These are phyloP conservation scores for Lablab purpureus DNA, from an alignment of 306 rosid genomes.

Conservation along the genomic window DNA sequence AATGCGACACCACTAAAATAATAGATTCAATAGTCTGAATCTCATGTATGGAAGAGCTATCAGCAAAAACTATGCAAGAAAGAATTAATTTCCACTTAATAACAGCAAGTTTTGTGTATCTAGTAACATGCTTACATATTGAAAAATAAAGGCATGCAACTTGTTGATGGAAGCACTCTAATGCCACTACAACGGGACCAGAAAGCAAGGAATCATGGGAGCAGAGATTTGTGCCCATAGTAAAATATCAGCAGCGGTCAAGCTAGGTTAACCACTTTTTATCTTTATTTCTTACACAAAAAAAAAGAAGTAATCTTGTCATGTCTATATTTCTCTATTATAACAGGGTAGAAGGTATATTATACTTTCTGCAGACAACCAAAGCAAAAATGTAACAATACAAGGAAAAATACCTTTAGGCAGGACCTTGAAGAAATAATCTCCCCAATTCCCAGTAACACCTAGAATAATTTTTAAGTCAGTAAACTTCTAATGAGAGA, in stretches of 20 bases:
- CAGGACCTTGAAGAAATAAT: conserved; percentile 87
- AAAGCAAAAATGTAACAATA: conserved; percentile 29
- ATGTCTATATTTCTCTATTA: conserved; percentile 5
- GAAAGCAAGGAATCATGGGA: neutral
- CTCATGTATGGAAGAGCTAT: conserved; percentile 20
- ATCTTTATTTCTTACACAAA: conserved; percentile 13
- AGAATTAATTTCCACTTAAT: conserved; percentile 17
- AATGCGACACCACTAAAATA: conserved; percentile 29
- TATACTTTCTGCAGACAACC: neutral
- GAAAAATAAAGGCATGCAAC: conserved; percentile 11
- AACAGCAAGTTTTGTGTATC: conserved; percentile 27
- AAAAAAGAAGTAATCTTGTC: conserved; percentile 30
- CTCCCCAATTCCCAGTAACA: conserved; percentile 89
- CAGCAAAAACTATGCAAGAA: conserved; percentile 25
- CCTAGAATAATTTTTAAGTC: conserved; percentile 56
- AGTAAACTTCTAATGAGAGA: conserved; percentile 35
- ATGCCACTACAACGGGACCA: conserved; percentile 9
- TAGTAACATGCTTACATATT: conserved; percentile 33
- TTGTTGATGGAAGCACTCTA: conserved; percentile 20
- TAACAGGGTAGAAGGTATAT: conserved; percentile 9
- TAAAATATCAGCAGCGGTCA: conserved; percentile 33
- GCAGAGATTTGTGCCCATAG: conserved; percentile 25
- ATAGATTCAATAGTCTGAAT: conserved; percentile 19
- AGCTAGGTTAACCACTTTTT: conserved; percentile 3
- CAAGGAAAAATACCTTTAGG: conserved; percentile 70